Conservation (phyloP, 2,329 filamentous ascomycete species). For the Ophiostoma himal-ulmi region DNA sequence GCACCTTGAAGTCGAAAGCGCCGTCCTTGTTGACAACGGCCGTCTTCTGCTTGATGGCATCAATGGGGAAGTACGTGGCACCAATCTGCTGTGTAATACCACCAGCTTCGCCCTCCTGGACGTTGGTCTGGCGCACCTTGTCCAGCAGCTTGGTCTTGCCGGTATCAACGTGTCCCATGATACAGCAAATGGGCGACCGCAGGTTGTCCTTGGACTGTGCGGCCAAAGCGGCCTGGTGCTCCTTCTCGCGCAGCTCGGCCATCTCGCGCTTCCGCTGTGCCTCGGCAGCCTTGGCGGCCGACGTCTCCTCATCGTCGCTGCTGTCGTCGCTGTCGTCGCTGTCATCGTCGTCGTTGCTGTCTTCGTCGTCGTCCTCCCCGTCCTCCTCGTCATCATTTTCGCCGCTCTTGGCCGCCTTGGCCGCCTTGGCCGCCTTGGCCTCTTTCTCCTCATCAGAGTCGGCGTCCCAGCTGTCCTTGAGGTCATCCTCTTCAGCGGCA, state of each 20-base stretch:
- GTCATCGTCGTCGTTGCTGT: conserved; percentile 31
- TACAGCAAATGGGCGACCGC: conserved; percentile 97
- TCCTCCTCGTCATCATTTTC: conserved; percentile 30
- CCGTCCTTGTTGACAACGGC: conserved; percentile 86
- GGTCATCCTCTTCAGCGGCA: conserved; percentile 58
- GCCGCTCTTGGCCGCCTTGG: background rate
- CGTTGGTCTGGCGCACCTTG: conserved; percentile 97
- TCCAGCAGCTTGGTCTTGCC: conserved; percentile 99
- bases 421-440: conserved; percentile 37
- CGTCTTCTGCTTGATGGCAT: conserved; percentile 88
- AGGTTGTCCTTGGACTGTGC: conserved; percentile 90
- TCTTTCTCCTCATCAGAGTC: conserved; percentile 65
- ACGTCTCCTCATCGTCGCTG: conserved; percentile 65
- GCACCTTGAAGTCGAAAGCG: conserved; percentile 93
- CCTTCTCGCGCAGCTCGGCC: conserved; percentile 78
- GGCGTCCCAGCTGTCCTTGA: conserved; percentile 95
- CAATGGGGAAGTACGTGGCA: conserved; percentile 97
- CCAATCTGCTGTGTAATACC: conserved; percentile 99
- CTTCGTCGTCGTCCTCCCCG: conserved; percentile 27
- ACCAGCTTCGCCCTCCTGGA: conserved; percentile 97
- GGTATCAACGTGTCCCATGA: conserved; percentile 98
- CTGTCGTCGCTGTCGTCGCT: conserved; percentile 51
- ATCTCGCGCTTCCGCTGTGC: conserved; percentile 80
- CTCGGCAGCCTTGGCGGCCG: conserved; percentile 66
- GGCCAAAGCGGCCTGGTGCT: conserved; percentile 84